Conservation (phyloP, 352 stramenopile genomes). For the Globisporangium echinulatum region DNA sequence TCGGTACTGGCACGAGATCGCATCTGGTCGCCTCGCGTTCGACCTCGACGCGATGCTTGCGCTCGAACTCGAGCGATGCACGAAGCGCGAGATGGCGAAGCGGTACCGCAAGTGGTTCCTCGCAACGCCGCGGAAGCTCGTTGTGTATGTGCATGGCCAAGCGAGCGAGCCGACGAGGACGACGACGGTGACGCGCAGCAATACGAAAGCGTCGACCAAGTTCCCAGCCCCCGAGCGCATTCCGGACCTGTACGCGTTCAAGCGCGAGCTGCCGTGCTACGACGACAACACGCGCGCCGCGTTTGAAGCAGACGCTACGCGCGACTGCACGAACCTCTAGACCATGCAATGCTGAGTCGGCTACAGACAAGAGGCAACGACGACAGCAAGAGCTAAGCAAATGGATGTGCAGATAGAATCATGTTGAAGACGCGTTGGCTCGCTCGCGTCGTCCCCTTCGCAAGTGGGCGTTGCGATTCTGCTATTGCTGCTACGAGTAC, state of each 20-base stretch:
- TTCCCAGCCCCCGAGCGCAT: slow-evolving; percentile 26
- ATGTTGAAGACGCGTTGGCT: too few species aligned
- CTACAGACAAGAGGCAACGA: background rate
- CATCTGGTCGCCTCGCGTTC: slow-evolving; percentile 60
- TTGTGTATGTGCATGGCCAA: slow-evolving; percentile 58
- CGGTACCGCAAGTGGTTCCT: slow-evolving; percentile 65
- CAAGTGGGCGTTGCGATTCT: background rate
- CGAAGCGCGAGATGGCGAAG: slow-evolving; percentile 55
- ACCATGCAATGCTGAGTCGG: background rate
- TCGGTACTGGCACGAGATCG: slow-evolving; percentile 79
- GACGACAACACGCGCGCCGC: slow-evolving; percentile 31
- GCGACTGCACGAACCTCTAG: slow-evolving; percentile 12
- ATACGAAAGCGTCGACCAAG: slow-evolving; percentile 18
- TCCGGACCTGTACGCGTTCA: slow-evolving; percentile 60
- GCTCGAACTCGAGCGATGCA: slow-evolving; percentile 59
- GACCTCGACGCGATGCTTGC: slow-evolving; percentile 67
- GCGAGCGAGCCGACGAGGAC: slow-evolving; percentile 30
- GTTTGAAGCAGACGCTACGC: slow-evolving; percentile 2
- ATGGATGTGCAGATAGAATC: background rate
- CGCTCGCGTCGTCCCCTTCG: background rate
- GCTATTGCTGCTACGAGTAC: background rate
- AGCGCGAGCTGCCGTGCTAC: slow-evolving; percentile 48
- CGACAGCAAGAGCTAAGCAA: background rate
- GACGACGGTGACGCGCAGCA: slow-evolving; percentile 13
- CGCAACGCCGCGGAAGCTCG: slow-evolving; percentile 53